Percentiles rank a stretch among this genome's conserved stretches.
These are phyloP conservation scores for Amauroascus niger DNA, from an alignment of 2,329 filamentous ascomycete species.

Conservation along the genomic window DNA sequence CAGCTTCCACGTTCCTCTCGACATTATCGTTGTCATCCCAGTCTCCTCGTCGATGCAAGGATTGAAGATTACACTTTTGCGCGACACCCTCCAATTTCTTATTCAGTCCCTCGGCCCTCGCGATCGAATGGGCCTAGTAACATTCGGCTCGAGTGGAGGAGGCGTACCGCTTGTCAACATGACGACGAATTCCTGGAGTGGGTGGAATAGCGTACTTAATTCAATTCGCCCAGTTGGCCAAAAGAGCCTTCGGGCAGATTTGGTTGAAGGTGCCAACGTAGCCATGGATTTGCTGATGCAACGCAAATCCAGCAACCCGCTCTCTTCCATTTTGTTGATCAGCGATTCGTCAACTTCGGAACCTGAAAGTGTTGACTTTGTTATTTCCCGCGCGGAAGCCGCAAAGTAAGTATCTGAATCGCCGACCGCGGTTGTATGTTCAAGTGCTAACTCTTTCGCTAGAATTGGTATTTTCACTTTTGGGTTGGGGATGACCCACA, in stretches of 20 bases:
- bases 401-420: slow-evolving; percentile 60
- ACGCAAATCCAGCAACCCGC: slow-evolving; percentile 86
- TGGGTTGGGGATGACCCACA: slow-evolving; percentile 90
- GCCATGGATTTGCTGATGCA: slow-evolving; percentile 99
- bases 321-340: slow-evolving; percentile 91
- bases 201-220: slow-evolving; percentile 76
- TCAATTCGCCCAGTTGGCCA: slow-evolving; percentile 90
- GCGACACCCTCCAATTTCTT: slow-evolving; percentile 85
- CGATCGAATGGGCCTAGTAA: slow-evolving; percentile 94
- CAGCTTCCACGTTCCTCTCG: slow-evolving; percentile 77
- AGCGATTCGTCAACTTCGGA: slow-evolving; percentile 95
- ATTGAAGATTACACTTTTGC: slow-evolving; percentile 91
- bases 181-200: slow-evolving; percentile 88
- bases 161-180: slow-evolving; percentile 95
- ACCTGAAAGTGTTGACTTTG: slow-evolving; percentile 91
- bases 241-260: slow-evolving; percentile 91
- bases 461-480: slow-evolving; percentile 95
- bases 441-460: slow-evolving; percentile 20
- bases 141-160: slow-evolving; percentile 87
- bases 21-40: slow-evolving; percentile 92
- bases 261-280: slow-evolving; percentile 93
- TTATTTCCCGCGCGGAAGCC: slow-evolving; percentile 89
- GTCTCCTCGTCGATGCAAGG: slow-evolving; percentile 98
- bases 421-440: slow-evolving; percentile 1
- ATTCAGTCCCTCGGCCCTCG: slow-evolving; percentile 80